These are phyloP conservation scores for Termitomyces sp. DNA, from an alignment of 768 basidiomycete species.

Conservation along the genomic window DNA sequence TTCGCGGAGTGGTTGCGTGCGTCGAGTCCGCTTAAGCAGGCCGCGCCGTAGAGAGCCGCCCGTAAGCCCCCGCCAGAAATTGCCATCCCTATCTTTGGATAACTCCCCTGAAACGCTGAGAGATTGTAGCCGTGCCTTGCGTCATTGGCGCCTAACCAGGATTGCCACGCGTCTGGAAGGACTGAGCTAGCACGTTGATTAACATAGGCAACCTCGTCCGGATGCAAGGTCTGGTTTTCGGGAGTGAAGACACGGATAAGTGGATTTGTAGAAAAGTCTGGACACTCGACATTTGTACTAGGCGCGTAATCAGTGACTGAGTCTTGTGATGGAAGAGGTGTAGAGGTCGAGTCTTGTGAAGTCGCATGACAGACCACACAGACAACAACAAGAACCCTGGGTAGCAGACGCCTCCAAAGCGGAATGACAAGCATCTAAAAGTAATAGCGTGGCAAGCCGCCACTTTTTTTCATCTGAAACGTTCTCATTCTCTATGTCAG, in stretches of 20 bases:
- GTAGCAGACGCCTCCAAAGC: background rate
- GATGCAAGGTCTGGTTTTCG: slow-evolving; percentile 44
- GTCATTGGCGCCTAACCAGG: slow-evolving; percentile 55
- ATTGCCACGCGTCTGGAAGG: slow-evolving; percentile 46
- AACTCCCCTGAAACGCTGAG: slow-evolving; percentile 30
- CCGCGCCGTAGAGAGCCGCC: slow-evolving; percentile 63
- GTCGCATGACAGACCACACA: slow-evolving; percentile 9
- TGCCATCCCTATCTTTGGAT: slow-evolving; percentile 57
- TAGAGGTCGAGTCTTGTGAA: slow-evolving; percentile 11
- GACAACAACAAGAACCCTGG: slow-evolving; percentile 7
- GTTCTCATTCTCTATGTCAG: background rate
- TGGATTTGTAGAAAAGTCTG: slow-evolving; percentile 38
- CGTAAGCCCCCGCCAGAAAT: slow-evolving; percentile 70
- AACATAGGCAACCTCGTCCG: slow-evolving; percentile 45
- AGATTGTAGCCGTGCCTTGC: slow-evolving; percentile 49
- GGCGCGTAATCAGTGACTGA: slow-evolving; percentile 51
- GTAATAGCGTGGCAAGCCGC: background rate
- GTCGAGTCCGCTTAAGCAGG: slow-evolving; percentile 53
- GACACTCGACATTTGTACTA: slow-evolving; percentile 41
- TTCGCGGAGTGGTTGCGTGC: slow-evolving; percentile 55
- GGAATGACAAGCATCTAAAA: background rate
- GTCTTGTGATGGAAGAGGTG: slow-evolving; percentile 18
- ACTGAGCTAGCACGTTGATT: slow-evolving; percentile 32
- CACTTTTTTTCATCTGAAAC: background rate
- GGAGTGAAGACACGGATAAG: slow-evolving; percentile 50